phyloP scores from a whole-genome alignment of 2,329 filamentous ascomycete species.

The Epichloe scottii region DNA sequence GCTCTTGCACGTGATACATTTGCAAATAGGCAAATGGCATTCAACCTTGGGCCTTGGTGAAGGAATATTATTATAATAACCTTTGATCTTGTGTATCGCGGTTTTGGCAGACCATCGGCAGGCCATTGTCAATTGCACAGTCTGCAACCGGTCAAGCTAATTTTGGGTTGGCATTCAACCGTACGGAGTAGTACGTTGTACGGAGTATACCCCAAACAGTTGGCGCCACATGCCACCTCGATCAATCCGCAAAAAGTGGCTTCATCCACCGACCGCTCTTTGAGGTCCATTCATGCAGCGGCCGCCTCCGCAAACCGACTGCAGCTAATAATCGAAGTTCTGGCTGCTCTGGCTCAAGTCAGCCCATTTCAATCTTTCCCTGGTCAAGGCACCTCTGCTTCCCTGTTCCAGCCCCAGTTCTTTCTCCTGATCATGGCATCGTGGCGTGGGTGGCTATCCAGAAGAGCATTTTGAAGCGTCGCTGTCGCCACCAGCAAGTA shows the following conservation, averaged over 20 bases:
- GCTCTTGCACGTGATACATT: no score
- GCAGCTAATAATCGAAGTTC: no score
- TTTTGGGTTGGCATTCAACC: background rate
- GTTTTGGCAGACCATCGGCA: no score
- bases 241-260: no score
- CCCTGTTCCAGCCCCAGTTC: conserved; percentile 2
- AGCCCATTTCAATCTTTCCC: background rate
- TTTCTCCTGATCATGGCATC: background rate
- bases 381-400: background rate
- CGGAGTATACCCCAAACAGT: no score
- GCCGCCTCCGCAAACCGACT: background rate
- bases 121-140: background rate
- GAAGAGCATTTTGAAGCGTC: background rate
- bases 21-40: no score
- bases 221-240: no score
- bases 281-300: background rate
- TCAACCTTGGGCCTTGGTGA: no score
- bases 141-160: conserved; percentile 1
- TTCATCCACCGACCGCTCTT: background rate
- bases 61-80: no score
- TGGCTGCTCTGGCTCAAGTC: no score
- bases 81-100: no score
- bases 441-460: background rate
- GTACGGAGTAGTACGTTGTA: no score
- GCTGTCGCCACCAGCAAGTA: background rate